Base-by-base conservation (phyloP, 1,139 yeast genomes). In the Kurtzmaniella quercitrusa region DNA sequence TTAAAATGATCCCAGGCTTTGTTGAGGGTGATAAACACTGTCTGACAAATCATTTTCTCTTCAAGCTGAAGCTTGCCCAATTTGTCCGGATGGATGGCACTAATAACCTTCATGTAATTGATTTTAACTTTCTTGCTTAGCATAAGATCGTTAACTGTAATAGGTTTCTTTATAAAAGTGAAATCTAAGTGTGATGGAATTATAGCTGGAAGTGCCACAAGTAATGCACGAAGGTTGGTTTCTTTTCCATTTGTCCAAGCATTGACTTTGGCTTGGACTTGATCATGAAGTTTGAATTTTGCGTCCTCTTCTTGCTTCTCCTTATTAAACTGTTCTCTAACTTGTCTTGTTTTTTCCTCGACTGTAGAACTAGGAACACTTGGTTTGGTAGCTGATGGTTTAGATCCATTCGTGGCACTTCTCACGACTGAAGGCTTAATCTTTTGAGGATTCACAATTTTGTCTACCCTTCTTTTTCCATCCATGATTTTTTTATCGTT, bases 61-160 rank as follows among this genome's bases (percentile, higher is more conserved):
- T 88, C 93, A n/a, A 80, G 68, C 25, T 67, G 63, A 8, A 82
- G 65, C 29, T 72, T 68, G 3, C 80, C 70, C 36, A 90, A 68
- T 62, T 94, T 94, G 62, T 94, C 98, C 0, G 98, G 98, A 59
- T 94, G 99, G 5, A 94, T 89, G 52, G 84, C 81, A 29, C 96
- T 83, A 37, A 90, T 94, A 1, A 96, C 98, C 62, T 89, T 93
- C 91, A 94, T 79, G 62, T 93, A 94, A 29, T 74, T 73, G 39
- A 91, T 68, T 60, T 93, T 91, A 38, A 91, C 98, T 59, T 86
- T 90, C 54, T 89, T 90, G n/a, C 95, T 91, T 52, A 91, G 68
- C 53, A 93, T 93, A 47, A 94, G 69, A 46, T 93, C 98, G 14
- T 85, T 76, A 51, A 85, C 63, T 1, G 82, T 62, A 21, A 68